Evolutionary conservation across 169 alveolate genomes (phyloP), one percentile per base, ranked within the genome.

Genomic region (Plasmodium berghei): DNA sequence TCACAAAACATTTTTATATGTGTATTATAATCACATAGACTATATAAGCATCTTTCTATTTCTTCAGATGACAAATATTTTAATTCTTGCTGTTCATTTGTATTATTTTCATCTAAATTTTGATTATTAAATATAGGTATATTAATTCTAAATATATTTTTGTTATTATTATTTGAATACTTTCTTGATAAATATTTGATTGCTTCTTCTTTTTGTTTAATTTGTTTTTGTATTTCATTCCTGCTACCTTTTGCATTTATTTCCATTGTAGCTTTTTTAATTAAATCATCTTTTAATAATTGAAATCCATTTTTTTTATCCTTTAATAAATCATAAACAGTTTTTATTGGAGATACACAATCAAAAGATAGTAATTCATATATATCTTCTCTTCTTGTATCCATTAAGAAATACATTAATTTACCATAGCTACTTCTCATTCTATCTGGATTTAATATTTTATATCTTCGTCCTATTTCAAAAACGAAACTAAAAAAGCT

Each of bases 381-480:
- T 4, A 95, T 95, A 20, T 93, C 97, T 22, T 95, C 97, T 72
- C 94, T 96, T 72, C 95, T 71, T 8, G 98, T 92, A 74, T 97
- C 98, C 98, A 96, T 96, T 58, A 97, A 92, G 71, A 97, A 93
- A 86, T 95, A 96, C 64, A 97, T 93, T 48, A 97, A 88, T 64
- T 97, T 96, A 16, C 98, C 98, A 70, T 97, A 97, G 22, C 97
- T 87, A 48, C 93, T 92, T 28, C 98, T 75, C 98, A 97, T 96
- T 55, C 95, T 67, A 72, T 97, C 98, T 9, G 98, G 98, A 89
- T 97, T 97, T n/a, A 97, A 83, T 52, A 96, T 96, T 75, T 97
- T 97, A 87, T 97, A 97, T 20, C 98, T 72, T 55, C 98, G 83
- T 5, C 98, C 98, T 34, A 97, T 94, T 87, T 97, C 98, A 85